Percentiles rank a stretch among this genome's conserved stretches.
Evolutionary conservation across 1,284 basidiomycete species (phyloP).

Genomic region (Xerocomus cyaneibrunnescens): DNA sequence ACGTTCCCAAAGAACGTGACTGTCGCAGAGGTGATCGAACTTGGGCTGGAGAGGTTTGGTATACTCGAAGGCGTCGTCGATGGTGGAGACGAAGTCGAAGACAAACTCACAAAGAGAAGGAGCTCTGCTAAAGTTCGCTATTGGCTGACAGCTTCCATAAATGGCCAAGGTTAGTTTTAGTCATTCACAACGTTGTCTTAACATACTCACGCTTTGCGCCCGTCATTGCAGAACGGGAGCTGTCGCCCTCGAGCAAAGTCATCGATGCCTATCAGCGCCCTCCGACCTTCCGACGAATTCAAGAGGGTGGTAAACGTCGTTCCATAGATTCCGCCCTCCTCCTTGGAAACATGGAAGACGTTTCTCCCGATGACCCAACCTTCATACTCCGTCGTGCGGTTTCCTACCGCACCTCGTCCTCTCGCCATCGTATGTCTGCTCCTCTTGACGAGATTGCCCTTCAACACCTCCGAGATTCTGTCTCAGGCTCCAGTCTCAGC

Average conservation of each 20-base stretch:
- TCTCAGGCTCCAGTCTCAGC: constrained; percentile 44
- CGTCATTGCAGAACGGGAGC: constrained; percentile 60
- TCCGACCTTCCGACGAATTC: constrained; percentile 65
- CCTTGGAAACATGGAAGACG: constrained; percentile 70
- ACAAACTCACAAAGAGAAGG: constrained; percentile 79
- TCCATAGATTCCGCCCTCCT: constrained; percentile 81
- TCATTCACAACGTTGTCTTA: background rate
- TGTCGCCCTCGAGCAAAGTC: constrained; percentile 75
- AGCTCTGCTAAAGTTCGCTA: constrained; percentile 82
- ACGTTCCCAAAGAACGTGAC: constrained; percentile 92
- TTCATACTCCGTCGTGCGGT: constrained; percentile 84
- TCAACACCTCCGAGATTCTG: constrained; percentile 66
- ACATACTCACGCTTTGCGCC: constrained; percentile 11
- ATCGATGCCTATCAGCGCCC: constrained; percentile 83
- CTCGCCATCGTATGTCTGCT: constrained; percentile 64
- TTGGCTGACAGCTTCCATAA: constrained; percentile 59
- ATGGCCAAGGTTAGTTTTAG: constrained; percentile 58
- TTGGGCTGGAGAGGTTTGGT: constrained; percentile 88
- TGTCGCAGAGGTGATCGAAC: constrained; percentile 94
- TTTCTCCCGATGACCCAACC: constrained; percentile 79
- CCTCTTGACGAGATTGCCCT: constrained; percentile 77
- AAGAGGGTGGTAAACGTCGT: constrained; percentile 70
- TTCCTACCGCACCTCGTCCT: constrained; percentile 65
- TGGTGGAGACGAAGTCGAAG: constrained; percentile 96
- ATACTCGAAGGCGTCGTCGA: constrained; percentile 95